Conservation (phyloP, 2,329 filamentous ascomycete genomes). For the Penicillium sp. region DNA sequence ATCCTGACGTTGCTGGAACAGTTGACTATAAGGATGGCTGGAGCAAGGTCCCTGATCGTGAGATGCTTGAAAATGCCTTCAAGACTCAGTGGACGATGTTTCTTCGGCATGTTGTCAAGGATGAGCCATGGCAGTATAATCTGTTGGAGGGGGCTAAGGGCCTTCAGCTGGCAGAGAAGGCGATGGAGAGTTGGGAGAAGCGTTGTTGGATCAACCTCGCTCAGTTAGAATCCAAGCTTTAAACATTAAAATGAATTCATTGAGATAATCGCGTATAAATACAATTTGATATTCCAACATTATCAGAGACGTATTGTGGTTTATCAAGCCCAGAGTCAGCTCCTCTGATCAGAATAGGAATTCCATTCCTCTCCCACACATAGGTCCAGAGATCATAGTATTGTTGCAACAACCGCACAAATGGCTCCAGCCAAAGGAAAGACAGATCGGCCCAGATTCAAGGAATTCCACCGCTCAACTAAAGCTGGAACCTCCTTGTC, state of each 20-base stretch:
- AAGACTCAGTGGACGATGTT: neutral
- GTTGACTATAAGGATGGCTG: neutral
- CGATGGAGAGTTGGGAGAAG: neutral
- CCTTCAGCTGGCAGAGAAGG: neutral
- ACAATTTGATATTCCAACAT: neutral
- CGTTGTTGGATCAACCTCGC: neutral
- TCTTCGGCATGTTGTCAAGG: neutral
- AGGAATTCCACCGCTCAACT: constrained; percentile 20
- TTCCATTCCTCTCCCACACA: neutral
- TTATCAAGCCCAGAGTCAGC: too few relatives aligned
- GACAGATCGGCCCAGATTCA: constrained; percentile 22
- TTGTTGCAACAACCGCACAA: constrained; percentile 15
- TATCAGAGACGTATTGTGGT: too few relatives aligned
- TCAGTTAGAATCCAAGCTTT: neutral
- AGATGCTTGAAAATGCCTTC: neutral
- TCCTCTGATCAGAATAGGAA: too few relatives aligned
- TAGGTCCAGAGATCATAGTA: constrained; percentile 2
- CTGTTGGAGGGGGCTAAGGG: neutral
- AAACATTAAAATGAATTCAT: too few relatives aligned
- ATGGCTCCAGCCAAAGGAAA: constrained; percentile 22
- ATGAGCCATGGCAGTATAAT: neutral
- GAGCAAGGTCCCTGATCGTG: neutral
- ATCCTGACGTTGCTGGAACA: neutral
- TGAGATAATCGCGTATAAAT: neutral
- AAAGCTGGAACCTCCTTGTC: constrained; percentile 16